These are phyloP conservation scores for Digitaria exilis DNA, from an alignment of 202 grass and related monocot genomes.

Conservation along the genomic window DNA sequence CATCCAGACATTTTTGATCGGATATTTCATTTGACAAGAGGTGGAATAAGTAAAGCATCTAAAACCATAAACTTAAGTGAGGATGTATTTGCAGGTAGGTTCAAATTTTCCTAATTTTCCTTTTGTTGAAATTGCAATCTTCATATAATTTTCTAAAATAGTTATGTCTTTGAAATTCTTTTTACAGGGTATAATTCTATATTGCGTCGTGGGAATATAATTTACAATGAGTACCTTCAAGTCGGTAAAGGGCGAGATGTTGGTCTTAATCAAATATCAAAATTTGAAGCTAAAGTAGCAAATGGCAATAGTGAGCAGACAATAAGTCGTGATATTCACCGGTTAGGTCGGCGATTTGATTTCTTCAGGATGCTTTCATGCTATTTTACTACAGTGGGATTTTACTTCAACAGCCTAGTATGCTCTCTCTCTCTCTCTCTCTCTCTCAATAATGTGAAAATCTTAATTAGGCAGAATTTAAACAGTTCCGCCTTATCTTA, in stretches of 20 bases:
- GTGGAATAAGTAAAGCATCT: constrained; percentile 95
- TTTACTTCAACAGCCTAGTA: constrained; percentile 98
- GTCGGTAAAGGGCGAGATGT: constrained; percentile 97
- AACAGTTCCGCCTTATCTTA: not conserved
- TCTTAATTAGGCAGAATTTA: not conserved
- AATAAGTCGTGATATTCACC: constrained; percentile 89
- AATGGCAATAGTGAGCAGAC: constrained; percentile 97
- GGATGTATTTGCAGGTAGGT: constrained; percentile 90
- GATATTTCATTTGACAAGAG: constrained; percentile 90
- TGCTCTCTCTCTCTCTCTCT: constrained; percentile 22
- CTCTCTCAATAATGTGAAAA: not conserved
- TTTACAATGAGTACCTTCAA: constrained; percentile 95
- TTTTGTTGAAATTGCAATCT: constrained; percentile 6
- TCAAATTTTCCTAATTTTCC: not conserved
- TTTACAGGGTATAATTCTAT: constrained; percentile 89
- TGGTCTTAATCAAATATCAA: constrained; percentile 97
- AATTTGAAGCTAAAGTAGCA: constrained; percentile 97
- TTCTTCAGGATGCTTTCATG: constrained; percentile 98
- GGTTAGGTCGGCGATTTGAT: constrained; percentile 70
- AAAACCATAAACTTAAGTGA: constrained; percentile 99
- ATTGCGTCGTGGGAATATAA: constrained; percentile 75
- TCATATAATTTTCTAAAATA: constrained; percentile 25
- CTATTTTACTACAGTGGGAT: constrained; percentile 95
- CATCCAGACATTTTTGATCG: constrained; percentile 94
- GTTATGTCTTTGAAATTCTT: constrained; percentile 33